phyloP scores from a whole-genome alignment of 202 grass and related monocot species.

The Setaria italica region DNA sequence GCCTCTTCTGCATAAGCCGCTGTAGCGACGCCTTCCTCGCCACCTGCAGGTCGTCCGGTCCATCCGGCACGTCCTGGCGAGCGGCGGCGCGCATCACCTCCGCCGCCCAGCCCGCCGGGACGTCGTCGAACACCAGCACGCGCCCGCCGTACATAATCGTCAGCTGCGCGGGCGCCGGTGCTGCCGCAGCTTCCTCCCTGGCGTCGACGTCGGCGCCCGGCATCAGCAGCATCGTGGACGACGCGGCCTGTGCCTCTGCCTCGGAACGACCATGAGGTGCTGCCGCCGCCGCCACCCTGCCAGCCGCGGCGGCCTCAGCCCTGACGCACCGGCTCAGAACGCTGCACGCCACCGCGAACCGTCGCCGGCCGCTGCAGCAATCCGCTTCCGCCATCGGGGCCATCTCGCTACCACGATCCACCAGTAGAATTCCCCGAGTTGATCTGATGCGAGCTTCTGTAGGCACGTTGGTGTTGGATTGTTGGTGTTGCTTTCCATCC shows the following conservation, averaged over 20 bases:
- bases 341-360: slow-evolving; percentile 58
- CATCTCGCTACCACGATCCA: not conserved
- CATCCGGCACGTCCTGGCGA: not conserved
- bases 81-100: slow-evolving; percentile 54
- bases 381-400: not conserved
- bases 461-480: not conserved
- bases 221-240: slow-evolving; percentile 26
- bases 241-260: not conserved
- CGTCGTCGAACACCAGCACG: slow-evolving; percentile 60
- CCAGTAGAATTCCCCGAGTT: not conserved
- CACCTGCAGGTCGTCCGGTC: slow-evolving; percentile 61
- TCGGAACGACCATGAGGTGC: not conserved
- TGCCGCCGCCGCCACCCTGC: not conserved
- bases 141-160: slow-evolving; percentile 65
- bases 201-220: slow-evolving; percentile 32
- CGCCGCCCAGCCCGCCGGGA: slow-evolving; percentile 45
- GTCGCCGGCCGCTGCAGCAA: not conserved
- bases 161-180: slow-evolving; percentile 29
- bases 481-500: not conserved
- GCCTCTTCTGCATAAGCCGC: slow-evolving; percentile 75
- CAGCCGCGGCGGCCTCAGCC: slow-evolving; percentile 4
- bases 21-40: slow-evolving; percentile 76
- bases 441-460: not conserved
- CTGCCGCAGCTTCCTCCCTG: not conserved
- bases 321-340: slow-evolving; percentile 65